These are phyloP conservation scores for Erysimum cheiri DNA, from an alignment of 441 rosid species.

Conservation along the genomic window DNA sequence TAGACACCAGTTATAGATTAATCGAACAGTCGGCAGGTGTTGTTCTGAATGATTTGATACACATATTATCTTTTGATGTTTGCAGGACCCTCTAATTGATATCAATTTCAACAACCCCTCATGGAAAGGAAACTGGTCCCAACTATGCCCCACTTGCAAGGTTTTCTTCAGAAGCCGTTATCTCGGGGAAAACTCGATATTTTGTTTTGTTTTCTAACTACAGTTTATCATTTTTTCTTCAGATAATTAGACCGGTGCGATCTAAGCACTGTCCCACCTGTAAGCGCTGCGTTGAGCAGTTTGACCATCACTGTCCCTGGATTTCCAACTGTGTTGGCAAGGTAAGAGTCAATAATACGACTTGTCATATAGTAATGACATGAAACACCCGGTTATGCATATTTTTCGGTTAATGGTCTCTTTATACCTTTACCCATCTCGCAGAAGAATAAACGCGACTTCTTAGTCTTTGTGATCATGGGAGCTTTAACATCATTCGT, in stretches of 20 bases:
- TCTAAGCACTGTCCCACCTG: slow-evolving; percentile 93
- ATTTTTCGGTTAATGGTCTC: neutral
- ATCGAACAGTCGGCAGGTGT: neutral
- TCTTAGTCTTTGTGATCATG: slow-evolving; percentile 72
- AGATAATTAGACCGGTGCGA: slow-evolving; percentile 96
- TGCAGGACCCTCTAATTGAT: slow-evolving; percentile 78
- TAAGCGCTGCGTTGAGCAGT: slow-evolving; percentile 89
- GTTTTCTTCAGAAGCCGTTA: slow-evolving; percentile 47
- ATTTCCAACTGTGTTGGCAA: slow-evolving; percentile 98
- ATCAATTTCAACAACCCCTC: slow-evolving; percentile 73
- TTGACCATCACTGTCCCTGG: slow-evolving; percentile 99
- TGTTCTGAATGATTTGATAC: slow-evolving; percentile 13
- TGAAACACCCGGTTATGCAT: neutral
- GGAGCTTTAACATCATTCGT: slow-evolving; percentile 62
- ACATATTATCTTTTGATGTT: slow-evolving; percentile 16
- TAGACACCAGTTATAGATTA: slow-evolving; percentile 12
- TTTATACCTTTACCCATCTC: slow-evolving; percentile 14
- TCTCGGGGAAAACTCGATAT: neutral
- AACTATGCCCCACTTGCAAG: slow-evolving; percentile 99
- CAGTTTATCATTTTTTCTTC: slow-evolving; percentile 32
- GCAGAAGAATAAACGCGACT: slow-evolving; percentile 90
- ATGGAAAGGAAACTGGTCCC: slow-evolving; percentile 97
- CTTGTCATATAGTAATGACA: neutral
- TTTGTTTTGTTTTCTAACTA: slow-evolving; percentile 6
- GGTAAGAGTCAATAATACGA: slow-evolving; percentile 51